phyloP scores from a whole-genome alignment of 805 yeast genomes.

The Kazachstania viticola region DNA sequence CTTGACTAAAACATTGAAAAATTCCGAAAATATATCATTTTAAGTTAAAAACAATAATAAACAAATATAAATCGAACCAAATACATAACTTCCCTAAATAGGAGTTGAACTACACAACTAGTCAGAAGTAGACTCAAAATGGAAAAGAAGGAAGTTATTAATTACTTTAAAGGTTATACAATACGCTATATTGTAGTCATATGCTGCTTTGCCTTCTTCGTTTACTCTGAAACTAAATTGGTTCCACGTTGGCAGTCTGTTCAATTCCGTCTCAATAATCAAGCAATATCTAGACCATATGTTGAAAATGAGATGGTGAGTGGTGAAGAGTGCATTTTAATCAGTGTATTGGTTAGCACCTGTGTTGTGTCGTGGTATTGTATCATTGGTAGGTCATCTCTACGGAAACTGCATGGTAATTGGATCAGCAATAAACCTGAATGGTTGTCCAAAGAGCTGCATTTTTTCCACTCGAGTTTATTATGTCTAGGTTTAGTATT shows the following conservation, averaged over 20 bases:
- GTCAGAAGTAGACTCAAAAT: too few relatives aligned
- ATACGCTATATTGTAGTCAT: conserved; percentile 8
- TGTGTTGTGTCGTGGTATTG: conserved; percentile 10
- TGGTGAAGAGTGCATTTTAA: conserved; percentile 11
- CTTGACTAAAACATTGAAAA: too few relatives aligned
- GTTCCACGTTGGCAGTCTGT: conserved; percentile 9
- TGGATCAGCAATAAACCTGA: conserved; percentile 10
- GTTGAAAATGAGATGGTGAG: conserved; percentile 14
- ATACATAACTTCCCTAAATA: too few relatives aligned
- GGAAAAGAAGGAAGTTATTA: too few relatives aligned
- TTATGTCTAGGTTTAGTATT: conserved; percentile 12
- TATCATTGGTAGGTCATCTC: conserved; percentile 3
- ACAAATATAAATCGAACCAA: too few relatives aligned
- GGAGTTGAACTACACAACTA: too few relatives aligned
- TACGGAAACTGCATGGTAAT: conserved; percentile 1
- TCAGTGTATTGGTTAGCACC: conserved; percentile 8
- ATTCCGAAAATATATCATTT: too few relatives aligned
- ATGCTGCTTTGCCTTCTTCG: conserved; percentile 7
- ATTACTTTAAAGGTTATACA: conserved; percentile 6
- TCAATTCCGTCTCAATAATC: conserved; percentile 8
- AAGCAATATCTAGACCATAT: conserved; percentile 11
- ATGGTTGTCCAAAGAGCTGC: conserved; percentile 11
- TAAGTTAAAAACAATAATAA: too few relatives aligned
- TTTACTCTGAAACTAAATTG: conserved; percentile 8
- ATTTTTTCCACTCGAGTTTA: conserved; percentile 14